Percentiles rank a stretch among this genome's conserved stretches.
These are phyloP conservation scores for Dictyostelium capitatum DNA, from an alignment of 78 protist species.

Conservation along the genomic window DNA sequence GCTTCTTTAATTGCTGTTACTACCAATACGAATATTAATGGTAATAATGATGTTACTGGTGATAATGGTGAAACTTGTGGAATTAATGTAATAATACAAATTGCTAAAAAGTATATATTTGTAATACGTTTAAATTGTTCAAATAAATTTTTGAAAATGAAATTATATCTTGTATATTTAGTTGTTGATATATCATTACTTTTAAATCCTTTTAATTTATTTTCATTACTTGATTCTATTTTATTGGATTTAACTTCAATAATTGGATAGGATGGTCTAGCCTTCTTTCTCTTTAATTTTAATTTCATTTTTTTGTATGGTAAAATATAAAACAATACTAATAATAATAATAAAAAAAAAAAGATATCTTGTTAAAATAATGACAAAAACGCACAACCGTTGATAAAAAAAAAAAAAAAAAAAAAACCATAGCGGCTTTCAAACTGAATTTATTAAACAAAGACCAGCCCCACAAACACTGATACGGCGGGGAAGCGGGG, in stretches of 20 bases:
- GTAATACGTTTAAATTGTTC: slow-evolving; percentile 85
- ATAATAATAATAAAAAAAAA: no score
- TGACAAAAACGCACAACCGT: no score
- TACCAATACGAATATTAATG: slow-evolving; percentile 85
- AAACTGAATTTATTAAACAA: no score
- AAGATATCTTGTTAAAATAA: no score
- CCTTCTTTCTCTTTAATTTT: slow-evolving; percentile 32
- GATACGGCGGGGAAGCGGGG: no score
- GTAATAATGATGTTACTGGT: slow-evolving; percentile 87
- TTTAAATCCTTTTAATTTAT: slow-evolving; percentile 19
- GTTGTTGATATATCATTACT: slow-evolving; percentile 37
- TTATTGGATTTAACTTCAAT: neutral
- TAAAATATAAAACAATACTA: no score
- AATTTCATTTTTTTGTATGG: slow-evolving; percentile 4
- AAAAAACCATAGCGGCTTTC: no score
- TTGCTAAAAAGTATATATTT: slow-evolving; percentile 86
- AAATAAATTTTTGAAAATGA: slow-evolving; percentile 73
- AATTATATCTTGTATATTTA: slow-evolving; percentile 42
- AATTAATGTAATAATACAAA: slow-evolving; percentile 79
- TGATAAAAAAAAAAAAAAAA: no score
- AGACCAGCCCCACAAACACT: no score
- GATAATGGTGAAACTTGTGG: slow-evolving; percentile 87
- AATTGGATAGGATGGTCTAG: slow-evolving; percentile 51
- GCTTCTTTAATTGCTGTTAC: slow-evolving; percentile 87
- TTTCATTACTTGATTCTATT: neutral